Percentiles rank a stretch among this genome's conserved stretches.
These are phyloP conservation scores for Tulasnella sp. DNA, from an alignment of 768 basidiomycete genomes.

Conservation along the genomic window DNA sequence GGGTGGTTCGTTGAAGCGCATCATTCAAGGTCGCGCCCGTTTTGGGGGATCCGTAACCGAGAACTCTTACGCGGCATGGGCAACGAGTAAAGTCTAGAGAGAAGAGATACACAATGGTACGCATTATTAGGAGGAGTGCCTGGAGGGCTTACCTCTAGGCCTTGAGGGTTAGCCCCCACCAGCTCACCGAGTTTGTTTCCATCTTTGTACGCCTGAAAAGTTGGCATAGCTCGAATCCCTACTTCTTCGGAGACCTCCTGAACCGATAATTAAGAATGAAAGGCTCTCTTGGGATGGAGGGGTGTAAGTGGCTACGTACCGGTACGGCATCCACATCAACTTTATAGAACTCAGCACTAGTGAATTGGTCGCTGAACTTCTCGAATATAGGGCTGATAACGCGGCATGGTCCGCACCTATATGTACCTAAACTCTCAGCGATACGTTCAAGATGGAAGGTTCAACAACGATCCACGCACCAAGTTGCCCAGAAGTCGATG, in stretches of 20 bases:
- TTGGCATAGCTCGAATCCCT: not conserved
- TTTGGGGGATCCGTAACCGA: too few species aligned
- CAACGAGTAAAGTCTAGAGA: not conserved
- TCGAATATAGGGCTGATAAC: conserved; percentile 30
- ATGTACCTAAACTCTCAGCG: not conserved
- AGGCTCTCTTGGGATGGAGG: not conserved
- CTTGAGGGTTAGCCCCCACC: not conserved
- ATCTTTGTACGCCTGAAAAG: not conserved
- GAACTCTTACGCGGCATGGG: too few species aligned
- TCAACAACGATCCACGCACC: not conserved
- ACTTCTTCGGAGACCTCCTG: not conserved
- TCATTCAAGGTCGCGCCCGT: too few species aligned
- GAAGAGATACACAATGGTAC: not conserved
- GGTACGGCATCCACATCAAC: not conserved
- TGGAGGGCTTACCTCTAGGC: not conserved
- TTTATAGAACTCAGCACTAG: not conserved
- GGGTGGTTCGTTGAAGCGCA: too few species aligned
- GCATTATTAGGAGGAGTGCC: not conserved
- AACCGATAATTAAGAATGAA: not conserved
- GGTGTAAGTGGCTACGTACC: not conserved
- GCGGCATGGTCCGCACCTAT: conserved; percentile 28
- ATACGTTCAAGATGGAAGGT: not conserved
- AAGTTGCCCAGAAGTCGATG: conserved; percentile 4
- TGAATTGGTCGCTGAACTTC: not conserved
- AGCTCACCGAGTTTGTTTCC: not conserved